phyloP scores from a whole-genome alignment of 169 alveolate genomes.

The Eimeria brunetti region DNA sequence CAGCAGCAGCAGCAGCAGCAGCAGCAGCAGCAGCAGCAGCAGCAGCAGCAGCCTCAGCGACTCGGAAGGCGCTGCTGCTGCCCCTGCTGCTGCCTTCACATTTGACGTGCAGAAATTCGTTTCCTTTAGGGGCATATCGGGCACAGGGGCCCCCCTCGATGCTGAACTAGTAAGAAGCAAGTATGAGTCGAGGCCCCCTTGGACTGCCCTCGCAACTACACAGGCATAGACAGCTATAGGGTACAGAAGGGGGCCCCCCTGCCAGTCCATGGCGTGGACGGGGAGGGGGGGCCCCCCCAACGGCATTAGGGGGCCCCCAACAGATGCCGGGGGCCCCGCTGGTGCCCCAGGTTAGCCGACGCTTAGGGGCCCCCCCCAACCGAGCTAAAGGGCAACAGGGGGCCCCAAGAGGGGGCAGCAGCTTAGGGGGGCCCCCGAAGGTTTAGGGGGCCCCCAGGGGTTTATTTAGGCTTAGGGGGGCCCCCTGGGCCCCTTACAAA shows the following conservation, averaged over 20 bases:
- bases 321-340: not conserved
- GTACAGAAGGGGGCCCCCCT: too few species aligned
- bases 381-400: not conserved
- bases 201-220: conserved; percentile 7
- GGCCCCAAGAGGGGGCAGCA: not conserved
- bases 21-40: too few species aligned
- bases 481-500: not conserved
- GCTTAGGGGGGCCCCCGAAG: not conserved
- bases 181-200: conserved; percentile 31
- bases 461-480: not conserved
- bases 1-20: not conserved
- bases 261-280: too few species aligned
- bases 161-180: conserved; percentile 24
- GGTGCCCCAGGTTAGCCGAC: not conserved
- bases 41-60: conserved; percentile 39
- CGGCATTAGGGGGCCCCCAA: not conserved
- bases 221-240: not conserved
- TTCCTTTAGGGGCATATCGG: conserved; percentile 21
- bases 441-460: too few species aligned
- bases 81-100: conserved; percentile 14
- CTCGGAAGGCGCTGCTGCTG: not conserved
- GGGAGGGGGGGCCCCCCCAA: not conserved
- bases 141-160: not conserved
- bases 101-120: conserved; percentile 40
- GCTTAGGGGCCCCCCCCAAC: not conserved